These are phyloP conservation scores for Sordaria brevicollis DNA, from an alignment of 495 filamentous ascomycete genomes.

Conservation along the genomic window DNA sequence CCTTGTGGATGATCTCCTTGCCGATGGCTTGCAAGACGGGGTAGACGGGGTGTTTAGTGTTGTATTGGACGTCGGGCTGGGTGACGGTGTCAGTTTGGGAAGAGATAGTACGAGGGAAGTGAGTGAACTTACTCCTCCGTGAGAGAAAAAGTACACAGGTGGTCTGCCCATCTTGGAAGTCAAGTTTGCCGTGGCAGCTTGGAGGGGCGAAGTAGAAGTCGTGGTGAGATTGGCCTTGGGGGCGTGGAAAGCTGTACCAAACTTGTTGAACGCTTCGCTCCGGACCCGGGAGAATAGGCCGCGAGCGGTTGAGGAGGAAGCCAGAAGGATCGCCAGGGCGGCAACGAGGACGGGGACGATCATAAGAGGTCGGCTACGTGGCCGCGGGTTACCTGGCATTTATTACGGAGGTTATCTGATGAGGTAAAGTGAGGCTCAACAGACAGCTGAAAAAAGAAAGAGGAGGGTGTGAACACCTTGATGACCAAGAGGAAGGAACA, in stretches of 20 bases:
- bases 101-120: background rate
- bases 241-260: background rate
- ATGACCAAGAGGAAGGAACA: background rate
- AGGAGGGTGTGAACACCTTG: background rate
- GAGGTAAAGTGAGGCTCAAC: background rate
- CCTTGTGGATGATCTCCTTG: constrained; percentile 66
- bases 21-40: constrained; percentile 57
- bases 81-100: constrained; percentile 1
- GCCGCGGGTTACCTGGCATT: background rate
- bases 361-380: background rate
- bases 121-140: constrained; percentile 55
- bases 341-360: background rate
- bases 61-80: constrained; percentile 67
- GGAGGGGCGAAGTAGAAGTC: background rate
- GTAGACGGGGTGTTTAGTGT: constrained; percentile 64
- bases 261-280: background rate
- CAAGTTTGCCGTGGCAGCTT: background rate
- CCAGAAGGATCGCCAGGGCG: background rate
- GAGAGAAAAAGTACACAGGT: constrained; percentile 71
- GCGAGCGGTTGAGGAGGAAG: background rate
- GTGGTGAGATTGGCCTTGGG: background rate
- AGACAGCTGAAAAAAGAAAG: background rate
- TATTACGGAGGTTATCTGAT: background rate
- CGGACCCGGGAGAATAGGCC: background rate
- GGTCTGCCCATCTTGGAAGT: constrained; percentile 22